These are phyloP conservation scores for Monosporascus sp. DNA, from an alignment of 2,329 filamentous ascomycete genomes.

Conservation along the genomic window DNA sequence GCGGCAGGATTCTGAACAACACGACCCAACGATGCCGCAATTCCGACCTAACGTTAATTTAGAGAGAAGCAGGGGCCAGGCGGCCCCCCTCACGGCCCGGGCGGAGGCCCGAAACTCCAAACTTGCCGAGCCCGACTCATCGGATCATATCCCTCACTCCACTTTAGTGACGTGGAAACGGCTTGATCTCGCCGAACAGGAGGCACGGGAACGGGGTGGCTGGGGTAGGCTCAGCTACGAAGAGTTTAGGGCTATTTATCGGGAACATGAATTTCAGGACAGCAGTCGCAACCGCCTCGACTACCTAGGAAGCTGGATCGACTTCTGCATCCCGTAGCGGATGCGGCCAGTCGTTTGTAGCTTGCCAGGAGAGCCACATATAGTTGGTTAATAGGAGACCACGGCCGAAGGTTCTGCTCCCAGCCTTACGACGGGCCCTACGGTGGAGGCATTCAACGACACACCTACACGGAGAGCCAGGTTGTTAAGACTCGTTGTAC, in stretches of 20 bases:
- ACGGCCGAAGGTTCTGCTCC: too few relatives aligned
- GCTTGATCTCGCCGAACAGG: conserved; percentile 61
- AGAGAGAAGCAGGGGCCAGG: not conserved
- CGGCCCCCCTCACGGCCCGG: not conserved
- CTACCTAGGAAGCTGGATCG: conserved; percentile 88
- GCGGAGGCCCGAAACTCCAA: conserved; percentile 4
- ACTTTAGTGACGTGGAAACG: conserved; percentile 45
- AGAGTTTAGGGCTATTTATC: conserved; percentile 74
- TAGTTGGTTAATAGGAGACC: too few relatives aligned
- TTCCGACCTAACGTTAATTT: conserved; percentile 54
- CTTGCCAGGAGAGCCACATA: too few relatives aligned
- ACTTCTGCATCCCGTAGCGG: conserved; percentile 61
- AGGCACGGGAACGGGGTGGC: conserved; percentile 68
- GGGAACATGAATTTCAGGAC: conserved; percentile 49
- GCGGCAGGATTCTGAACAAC: conserved; percentile 20
- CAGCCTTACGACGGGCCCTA: too few relatives aligned
- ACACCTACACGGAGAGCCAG: too few relatives aligned
- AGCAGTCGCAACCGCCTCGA: conserved; percentile 61
- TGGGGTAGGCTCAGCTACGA: conserved; percentile 71
- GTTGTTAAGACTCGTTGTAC: not conserved
- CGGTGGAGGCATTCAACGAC: too few relatives aligned
- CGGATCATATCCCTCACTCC: conserved; percentile 24
- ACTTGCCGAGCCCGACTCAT: conserved; percentile 16
- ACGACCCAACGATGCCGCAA: conserved; percentile 63
- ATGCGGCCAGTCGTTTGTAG: not conserved